Conservation (phyloP, 2,329 filamentous ascomycete genomes). For the Zymoseptoria pseudotritici region DNA sequence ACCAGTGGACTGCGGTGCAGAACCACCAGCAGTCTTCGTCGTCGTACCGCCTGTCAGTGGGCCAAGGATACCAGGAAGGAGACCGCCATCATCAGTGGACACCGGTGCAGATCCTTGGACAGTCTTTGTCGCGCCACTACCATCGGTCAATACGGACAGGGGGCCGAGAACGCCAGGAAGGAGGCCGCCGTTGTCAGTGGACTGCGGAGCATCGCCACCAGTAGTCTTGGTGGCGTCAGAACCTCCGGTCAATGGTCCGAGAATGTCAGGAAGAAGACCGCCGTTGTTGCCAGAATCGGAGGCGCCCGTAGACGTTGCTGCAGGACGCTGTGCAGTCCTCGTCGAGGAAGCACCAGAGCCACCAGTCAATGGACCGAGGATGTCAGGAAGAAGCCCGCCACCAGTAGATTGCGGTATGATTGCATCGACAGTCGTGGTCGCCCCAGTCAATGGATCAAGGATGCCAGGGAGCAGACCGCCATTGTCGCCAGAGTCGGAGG, state of each 20-base stretch:
- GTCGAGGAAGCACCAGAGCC: not conserved
- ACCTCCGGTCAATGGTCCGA: slow-evolving; percentile 1
- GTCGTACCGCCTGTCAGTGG: not conserved
- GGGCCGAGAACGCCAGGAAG: slow-evolving; percentile 3
- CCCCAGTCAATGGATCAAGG: too few relatives aligned
- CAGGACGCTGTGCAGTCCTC: too few relatives aligned
- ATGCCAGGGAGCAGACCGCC: not conserved
- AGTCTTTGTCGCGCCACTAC: too few relatives aligned
- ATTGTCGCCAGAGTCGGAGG: not conserved
- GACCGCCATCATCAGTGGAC: not conserved
- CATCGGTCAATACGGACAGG: not conserved
- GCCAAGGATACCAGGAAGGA: not conserved
- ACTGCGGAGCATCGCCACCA: not conserved
- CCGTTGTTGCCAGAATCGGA: too few relatives aligned
- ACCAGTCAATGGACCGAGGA: not conserved
- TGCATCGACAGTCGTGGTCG: not conserved
- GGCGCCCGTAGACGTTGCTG: too few relatives aligned
- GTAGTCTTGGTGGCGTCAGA: not conserved
- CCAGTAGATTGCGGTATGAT: not conserved
- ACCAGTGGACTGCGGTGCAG: not conserved
- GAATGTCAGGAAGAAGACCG: slow-evolving; percentile 2
- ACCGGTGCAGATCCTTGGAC: too few relatives aligned
- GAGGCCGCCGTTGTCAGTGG: slow-evolving; percentile 5
- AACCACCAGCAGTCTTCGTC: not conserved
- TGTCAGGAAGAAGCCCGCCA: not conserved